Percentiles rank a stretch among this genome's conserved stretches.
Evolutionary conservation across 2,329 filamentous ascomycete genomes (phyloP).

Genomic region (Didymella glomerata): DNA sequence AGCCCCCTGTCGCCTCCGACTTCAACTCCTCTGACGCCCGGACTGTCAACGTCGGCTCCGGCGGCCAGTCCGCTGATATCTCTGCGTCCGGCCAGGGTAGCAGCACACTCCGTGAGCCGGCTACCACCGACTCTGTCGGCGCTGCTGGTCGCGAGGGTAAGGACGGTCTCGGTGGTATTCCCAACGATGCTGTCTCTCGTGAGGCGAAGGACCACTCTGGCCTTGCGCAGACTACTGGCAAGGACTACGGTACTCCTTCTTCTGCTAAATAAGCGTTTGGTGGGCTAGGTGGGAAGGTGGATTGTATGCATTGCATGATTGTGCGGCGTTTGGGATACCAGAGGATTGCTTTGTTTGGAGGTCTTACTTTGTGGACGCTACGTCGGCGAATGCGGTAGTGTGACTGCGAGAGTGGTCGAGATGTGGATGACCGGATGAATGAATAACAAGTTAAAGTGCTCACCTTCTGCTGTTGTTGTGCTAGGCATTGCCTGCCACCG

Average conservation of each 20-base stretch:
- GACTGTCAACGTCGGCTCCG: conserved; percentile 75
- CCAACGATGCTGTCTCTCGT: conserved; percentile 66
- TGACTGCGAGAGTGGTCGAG: conserved; percentile 24
- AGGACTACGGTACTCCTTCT: conserved; percentile 16
- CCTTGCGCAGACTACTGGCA: conserved; percentile 51
- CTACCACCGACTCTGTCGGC: conserved; percentile 60
- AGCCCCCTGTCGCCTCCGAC: conserved; percentile 79
- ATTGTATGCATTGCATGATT: conserved; percentile 16
- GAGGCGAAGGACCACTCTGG: conserved; percentile 56
- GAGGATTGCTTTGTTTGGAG: background rate
- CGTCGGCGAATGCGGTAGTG: conserved; percentile 18
- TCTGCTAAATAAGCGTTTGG: conserved; percentile 8
- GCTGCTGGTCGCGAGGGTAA: conserved; percentile 69
- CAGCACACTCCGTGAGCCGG: conserved; percentile 51
- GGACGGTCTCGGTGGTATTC: conserved; percentile 64
- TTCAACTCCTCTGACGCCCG: conserved; percentile 76
- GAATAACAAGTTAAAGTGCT: background rate
- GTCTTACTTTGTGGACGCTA: background rate
- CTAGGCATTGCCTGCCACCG: background rate
- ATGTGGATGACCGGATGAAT: conserved; percentile 23
- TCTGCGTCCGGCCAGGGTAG: conserved; percentile 52
- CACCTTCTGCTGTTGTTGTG: background rate
- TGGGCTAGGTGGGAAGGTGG: background rate
- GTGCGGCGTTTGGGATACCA: conserved; percentile 24
- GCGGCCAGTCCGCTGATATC: conserved; percentile 58